These are phyloP conservation scores for Penicillium sp. DNA, from an alignment of 2,329 filamentous ascomycete species.

Conservation along the genomic window DNA sequence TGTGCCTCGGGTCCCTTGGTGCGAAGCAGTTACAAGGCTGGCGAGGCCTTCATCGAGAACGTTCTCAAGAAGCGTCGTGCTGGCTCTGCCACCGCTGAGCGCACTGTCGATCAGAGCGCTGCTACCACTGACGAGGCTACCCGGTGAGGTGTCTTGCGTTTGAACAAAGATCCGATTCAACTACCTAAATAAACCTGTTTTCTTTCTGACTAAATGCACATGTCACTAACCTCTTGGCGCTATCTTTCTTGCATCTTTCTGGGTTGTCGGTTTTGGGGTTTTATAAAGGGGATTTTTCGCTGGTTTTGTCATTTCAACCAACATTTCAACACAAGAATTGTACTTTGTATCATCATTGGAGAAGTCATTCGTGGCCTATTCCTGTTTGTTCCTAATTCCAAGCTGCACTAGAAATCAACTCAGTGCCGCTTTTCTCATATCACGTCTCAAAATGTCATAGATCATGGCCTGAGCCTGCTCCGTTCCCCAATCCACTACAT, in stretches of 20 bases:
- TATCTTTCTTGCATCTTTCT: conserved; percentile 19
- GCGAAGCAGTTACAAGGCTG: conserved; percentile 94
- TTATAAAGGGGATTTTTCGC: conserved; percentile 9
- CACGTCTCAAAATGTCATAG: background rate
- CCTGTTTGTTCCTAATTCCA: conserved; percentile 5
- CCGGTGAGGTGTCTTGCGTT: conserved; percentile 23
- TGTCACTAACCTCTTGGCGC: conserved; percentile 13
- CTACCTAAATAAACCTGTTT: background rate
- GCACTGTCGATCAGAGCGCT: conserved; percentile 27
- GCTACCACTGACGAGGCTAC: conserved; percentile 27
- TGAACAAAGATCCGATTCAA: background rate
- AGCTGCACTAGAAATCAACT: conserved; percentile 5
- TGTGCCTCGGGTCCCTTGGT: conserved; percentile 92
- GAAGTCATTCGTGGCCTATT: conserved; percentile 8
- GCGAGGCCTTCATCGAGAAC: conserved; percentile 98
- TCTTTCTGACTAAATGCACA: background rate
- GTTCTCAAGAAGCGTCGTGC: conserved; percentile 76
- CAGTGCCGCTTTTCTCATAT: conserved; percentile 1
- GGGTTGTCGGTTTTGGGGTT: conserved; percentile 15
- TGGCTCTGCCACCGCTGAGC: conserved; percentile 29
- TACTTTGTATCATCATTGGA: conserved; percentile 21
- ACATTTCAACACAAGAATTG: conserved; percentile 15
- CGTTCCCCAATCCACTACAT: background rate
- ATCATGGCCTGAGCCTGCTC: conserved; percentile 1
- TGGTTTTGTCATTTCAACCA: conserved; percentile 10